Percentiles rank a stretch among this genome's conserved stretches.
Evolutionary conservation across 768 basidiomycete species (phyloP).

Genomic region (Boletus pseudo-olivaceus): DNA sequence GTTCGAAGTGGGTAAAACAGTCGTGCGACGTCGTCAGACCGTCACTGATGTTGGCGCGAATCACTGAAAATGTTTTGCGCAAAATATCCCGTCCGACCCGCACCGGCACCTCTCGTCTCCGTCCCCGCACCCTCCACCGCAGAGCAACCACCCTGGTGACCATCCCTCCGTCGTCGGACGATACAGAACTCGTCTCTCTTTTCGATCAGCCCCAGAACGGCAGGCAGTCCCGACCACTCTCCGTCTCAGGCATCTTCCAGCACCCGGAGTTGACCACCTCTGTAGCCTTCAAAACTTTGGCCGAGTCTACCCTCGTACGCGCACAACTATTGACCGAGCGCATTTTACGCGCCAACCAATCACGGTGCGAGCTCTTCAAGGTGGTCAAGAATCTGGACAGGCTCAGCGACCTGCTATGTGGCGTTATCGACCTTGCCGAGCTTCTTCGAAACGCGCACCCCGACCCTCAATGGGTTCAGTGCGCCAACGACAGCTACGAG

Average conservation of each 20-base stretch:
- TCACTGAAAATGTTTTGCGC: constrained; percentile 40
- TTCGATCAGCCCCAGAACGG: constrained; percentile 62
- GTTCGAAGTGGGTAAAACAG: background rate
- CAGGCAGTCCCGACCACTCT: constrained; percentile 38
- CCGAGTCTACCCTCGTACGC: constrained; percentile 75
- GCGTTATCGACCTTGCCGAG: constrained; percentile 95
- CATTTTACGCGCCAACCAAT: constrained; percentile 70
- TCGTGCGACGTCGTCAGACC: background rate
- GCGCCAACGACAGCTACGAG: constrained; percentile 86
- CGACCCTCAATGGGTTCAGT: constrained; percentile 75
- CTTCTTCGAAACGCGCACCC: constrained; percentile 92
- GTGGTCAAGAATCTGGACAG: constrained; percentile 96
- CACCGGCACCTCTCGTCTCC: constrained; percentile 41
- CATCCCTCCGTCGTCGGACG: constrained; percentile 62
- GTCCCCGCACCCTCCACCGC: constrained; percentile 19
- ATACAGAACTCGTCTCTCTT: constrained; percentile 60
- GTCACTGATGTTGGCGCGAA: constrained; percentile 33
- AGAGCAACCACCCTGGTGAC: constrained; percentile 40
- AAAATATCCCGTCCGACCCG: constrained; percentile 34
- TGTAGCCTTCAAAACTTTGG: constrained; percentile 62
- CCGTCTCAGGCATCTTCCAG: constrained; percentile 79
- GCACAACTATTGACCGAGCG: constrained; percentile 82
- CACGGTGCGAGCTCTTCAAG: constrained; percentile 69
- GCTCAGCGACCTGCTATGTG: constrained; percentile 92
- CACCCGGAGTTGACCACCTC: constrained; percentile 73